A percentile compares a stretch with the other conserved stretches of the same genome.
These are phyloP conservation scores for Fusarium nisikadoi DNA, from an alignment of 2,329 filamentous ascomycete genomes.

Conservation along the genomic window DNA sequence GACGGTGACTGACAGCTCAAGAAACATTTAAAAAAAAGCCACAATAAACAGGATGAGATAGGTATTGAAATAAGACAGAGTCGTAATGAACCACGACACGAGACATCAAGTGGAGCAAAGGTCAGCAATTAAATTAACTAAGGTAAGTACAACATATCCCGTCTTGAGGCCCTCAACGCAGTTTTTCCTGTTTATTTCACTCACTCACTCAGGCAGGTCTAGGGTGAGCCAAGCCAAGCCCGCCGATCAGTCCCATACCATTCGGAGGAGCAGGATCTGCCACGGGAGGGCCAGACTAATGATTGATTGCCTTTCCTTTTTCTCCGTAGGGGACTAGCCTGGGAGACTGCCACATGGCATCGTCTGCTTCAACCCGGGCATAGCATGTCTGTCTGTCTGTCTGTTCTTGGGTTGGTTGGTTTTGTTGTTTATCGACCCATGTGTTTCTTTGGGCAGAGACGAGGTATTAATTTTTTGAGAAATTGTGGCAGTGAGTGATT, in stretches of 20 bases:
- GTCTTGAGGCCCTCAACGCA: conserved; percentile 22
- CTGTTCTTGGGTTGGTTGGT: neutral
- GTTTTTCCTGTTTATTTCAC: conserved; percentile 3
- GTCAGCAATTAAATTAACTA: neutral
- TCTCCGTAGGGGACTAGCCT: neutral
- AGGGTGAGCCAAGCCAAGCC: conserved; percentile 30
- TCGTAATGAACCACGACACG: neutral
- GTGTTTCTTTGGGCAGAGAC: conserved; percentile 9
- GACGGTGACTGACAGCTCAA: neutral
- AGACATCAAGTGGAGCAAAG: conserved; percentile 1
- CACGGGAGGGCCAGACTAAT: conserved; percentile 23
- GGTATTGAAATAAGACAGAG: neutral
- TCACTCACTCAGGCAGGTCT: conserved; percentile 1
- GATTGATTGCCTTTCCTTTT: conserved; percentile 17
- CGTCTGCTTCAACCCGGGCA: conserved; percentile 26
- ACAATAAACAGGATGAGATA: neutral
- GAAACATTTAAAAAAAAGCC: neutral
- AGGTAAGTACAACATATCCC: conserved; percentile 7
- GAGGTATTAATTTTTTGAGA: conserved; percentile 14
- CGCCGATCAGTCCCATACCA: conserved; percentile 15
- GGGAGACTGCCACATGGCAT: conserved; percentile 38
- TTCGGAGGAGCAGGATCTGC: conserved; percentile 8
- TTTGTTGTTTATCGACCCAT: conserved; percentile 9
- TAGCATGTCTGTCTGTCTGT: neutral
- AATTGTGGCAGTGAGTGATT: conserved; percentile 9